Evolutionary conservation across 2,329 filamentous ascomycete species (phyloP).

Genomic region (Torrubiella hemipterigena): DNA sequence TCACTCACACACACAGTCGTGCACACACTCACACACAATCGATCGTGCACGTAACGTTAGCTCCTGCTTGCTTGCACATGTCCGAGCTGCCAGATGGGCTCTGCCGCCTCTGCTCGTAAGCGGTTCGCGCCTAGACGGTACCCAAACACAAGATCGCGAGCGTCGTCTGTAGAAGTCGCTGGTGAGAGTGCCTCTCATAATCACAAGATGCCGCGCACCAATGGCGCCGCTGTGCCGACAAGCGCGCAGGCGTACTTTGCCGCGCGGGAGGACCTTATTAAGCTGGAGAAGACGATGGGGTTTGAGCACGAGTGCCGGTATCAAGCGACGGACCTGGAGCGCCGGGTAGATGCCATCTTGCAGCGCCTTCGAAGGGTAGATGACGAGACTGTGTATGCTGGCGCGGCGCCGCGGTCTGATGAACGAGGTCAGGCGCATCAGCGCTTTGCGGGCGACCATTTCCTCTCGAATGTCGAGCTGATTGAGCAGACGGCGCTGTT

Average conservation of each 20-base stretch:
- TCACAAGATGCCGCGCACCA: no score
- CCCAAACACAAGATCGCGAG: no score
- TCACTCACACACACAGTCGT: no score
- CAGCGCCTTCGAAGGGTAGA: constrained; percentile 24
- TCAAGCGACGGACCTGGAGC: constrained; percentile 21
- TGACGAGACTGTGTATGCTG: constrained; percentile 20
- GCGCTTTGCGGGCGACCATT: constrained; percentile 42
- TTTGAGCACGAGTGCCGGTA: constrained; percentile 27
- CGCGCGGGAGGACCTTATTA: constrained; percentile 16
- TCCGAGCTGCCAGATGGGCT: no score
- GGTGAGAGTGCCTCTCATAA: background rate
- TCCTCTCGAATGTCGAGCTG: constrained; percentile 40
- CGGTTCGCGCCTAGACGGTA: no score
- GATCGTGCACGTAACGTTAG: no score
- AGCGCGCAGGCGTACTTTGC: constrained; percentile 16
- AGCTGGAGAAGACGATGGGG: constrained; percentile 21
- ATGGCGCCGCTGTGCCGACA: no score
- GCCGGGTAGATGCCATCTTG: constrained; percentile 26
- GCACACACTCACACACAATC: no score
- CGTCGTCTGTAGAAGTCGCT: no score
- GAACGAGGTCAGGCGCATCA: constrained; percentile 30
- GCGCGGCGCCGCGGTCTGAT: constrained; percentile 19
- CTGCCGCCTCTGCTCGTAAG: no score
- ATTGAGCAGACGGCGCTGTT: constrained; percentile 47
- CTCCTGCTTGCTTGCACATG: no score